phyloP scores from a whole-genome alignment of 1,284 basidiomycete genomes.

The Megacollybia platyphylla region DNA sequence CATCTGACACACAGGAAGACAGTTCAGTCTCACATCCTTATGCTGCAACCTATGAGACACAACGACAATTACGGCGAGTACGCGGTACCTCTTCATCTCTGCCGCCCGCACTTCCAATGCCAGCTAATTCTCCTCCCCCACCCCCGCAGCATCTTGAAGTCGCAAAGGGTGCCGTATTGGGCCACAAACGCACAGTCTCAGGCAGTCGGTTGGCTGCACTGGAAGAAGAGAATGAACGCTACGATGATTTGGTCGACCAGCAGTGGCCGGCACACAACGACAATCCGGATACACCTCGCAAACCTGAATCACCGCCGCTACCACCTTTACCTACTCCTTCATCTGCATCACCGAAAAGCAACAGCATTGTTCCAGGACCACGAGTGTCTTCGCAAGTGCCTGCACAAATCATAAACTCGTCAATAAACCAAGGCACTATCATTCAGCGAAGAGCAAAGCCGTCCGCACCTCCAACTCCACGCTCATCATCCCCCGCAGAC shows the following conservation, averaged over 20 bases:
- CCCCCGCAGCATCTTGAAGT: conserved; percentile 33
- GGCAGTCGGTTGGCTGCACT: conserved; percentile 43
- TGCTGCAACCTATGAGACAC: conserved; percentile 13
- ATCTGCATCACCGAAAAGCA: conserved; percentile 21
- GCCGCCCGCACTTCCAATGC: conserved; percentile 55
- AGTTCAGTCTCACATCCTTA: conserved; percentile 13
- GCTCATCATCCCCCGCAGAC: conserved; percentile 46
- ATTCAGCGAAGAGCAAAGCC: conserved; percentile 53
- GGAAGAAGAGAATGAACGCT: conserved; percentile 42
- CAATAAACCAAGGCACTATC: conserved; percentile 54
- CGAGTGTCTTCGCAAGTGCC: conserved; percentile 37
- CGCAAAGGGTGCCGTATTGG: conserved; percentile 30
- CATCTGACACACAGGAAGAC: conserved; percentile 19
- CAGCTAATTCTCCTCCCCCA: conserved; percentile 47
- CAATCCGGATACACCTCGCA: conserved; percentile 14
- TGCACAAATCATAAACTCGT: conserved; percentile 39
- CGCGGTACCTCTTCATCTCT: conserved; percentile 18
- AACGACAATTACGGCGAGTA: conserved; percentile 10
- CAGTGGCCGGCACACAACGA: conserved; percentile 4
- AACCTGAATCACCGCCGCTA: conserved; percentile 47
- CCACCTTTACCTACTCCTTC: conserved; percentile 51
- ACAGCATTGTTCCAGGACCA: conserved; percentile 29
- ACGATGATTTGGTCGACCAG: conserved; percentile 12
- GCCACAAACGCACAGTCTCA: conserved; percentile 44
- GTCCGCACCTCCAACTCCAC: conserved; percentile 43